These are phyloP conservation scores for Pisolithus sp. DNA, from an alignment of 768 basidiomycete species.

Conservation along the genomic window DNA sequence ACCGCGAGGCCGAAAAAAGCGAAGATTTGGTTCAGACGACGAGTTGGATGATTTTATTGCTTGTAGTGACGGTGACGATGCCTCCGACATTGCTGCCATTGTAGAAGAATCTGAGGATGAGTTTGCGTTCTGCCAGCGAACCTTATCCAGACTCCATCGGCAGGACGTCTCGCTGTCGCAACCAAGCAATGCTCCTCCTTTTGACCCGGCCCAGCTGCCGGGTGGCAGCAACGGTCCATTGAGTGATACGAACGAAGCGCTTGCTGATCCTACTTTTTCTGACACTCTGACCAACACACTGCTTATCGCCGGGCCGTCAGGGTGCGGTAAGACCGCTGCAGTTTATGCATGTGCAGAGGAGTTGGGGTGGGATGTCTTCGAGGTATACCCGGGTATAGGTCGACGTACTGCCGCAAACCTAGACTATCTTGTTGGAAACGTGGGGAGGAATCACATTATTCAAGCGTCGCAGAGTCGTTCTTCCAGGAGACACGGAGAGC, in stretches of 20 bases:
- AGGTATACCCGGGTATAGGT: conserved; percentile 95
- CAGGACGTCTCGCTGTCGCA: conserved; percentile 1
- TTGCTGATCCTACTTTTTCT: conserved; percentile 24
- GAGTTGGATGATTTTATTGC: conserved; percentile 57
- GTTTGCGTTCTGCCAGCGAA: conserved; percentile 21
- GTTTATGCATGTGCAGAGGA: conserved; percentile 93
- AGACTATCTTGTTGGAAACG: conserved; percentile 80
- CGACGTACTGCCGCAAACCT: conserved; percentile 76
- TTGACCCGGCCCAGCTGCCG: not conserved
- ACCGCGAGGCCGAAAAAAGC: conserved; percentile 46
- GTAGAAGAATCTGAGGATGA: conserved; percentile 37
- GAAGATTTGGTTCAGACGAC: conserved; percentile 46
- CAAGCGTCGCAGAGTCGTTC: conserved; percentile 24
- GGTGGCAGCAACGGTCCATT: conserved; percentile 4
- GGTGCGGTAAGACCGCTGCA: conserved; percentile 85
- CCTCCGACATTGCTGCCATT: conserved; percentile 22
- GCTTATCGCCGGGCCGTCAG: conserved; percentile 74
- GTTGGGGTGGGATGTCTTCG: conserved; percentile 93
- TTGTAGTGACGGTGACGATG: conserved; percentile 30
- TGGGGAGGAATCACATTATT: conserved; percentile 88
- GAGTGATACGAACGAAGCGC: conserved; percentile 7
- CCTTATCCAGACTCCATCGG: conserved; percentile 14
- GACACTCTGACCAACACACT: conserved; percentile 77
- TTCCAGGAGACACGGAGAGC: conserved; percentile 4
- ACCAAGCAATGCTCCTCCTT: not conserved